Evolutionary conservation across 352 stramenopile species (phyloP).

Genomic region (Phytophthora crassamura): DNA sequence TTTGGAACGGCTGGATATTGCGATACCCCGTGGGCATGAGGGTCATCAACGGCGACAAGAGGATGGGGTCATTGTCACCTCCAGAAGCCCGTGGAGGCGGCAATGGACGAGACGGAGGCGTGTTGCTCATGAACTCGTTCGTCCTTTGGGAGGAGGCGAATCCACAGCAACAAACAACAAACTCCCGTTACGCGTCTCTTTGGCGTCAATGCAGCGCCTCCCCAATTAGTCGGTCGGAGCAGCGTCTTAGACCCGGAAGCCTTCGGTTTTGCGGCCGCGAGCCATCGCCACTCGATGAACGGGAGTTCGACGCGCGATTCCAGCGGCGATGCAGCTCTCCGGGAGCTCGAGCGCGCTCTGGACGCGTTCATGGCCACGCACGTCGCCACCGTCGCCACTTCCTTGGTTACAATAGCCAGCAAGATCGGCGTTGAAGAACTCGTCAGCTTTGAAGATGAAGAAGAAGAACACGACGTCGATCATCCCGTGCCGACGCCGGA

Average conservation of each 20-base stretch:
- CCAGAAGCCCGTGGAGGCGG: constrained; percentile 12
- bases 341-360: constrained; percentile 65
- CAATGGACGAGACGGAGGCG: constrained; percentile 19
- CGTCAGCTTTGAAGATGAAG: constrained; percentile 1
- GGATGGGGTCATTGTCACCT: constrained; percentile 21
- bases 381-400: constrained; percentile 26
- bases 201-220: constrained; percentile 12
- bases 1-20: constrained; percentile 75
- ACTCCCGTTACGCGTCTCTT: constrained; percentile 22
- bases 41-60: constrained; percentile 66
- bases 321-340: constrained; percentile 29
- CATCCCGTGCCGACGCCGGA: neutral
- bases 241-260: constrained; percentile 3
- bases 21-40: constrained; percentile 68
- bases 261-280: constrained; percentile 4
- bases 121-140: constrained; percentile 16
- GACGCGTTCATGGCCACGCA: constrained; percentile 66
- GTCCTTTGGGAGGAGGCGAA: constrained; percentile 3
- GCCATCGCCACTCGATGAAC: constrained; percentile 19
- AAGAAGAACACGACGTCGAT: neutral
- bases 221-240: constrained; percentile 36
- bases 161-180: constrained; percentile 1
- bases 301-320: constrained; percentile 15
- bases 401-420: constrained; percentile 3
- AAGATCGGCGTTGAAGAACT: constrained; percentile 12